Evolutionary conservation across 192 early-diverging fungal species (phyloP), one percentile per base, ranked within the genome.

Genomic region (Thamnidium elegans): DNA sequence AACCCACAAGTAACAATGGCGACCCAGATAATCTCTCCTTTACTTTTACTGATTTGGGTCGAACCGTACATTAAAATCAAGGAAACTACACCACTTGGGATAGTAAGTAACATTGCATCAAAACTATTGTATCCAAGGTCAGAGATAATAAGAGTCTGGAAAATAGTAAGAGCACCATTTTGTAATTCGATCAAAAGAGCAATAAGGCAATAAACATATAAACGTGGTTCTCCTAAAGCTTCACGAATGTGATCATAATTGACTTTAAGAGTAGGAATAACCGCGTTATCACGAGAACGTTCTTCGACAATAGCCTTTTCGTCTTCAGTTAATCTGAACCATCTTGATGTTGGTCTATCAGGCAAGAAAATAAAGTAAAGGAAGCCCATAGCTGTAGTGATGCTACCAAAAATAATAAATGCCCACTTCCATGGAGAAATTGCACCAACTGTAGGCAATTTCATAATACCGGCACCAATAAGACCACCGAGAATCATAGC

Each of bases 251-350:
- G 71, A 36, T 43, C 23, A 26, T 17, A 26, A 1, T 66, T 61
- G 20, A 73, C 36, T 20, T 58, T n/a, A 7, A 45, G 15, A 1
- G 50, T 52, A 30, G 42, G 44, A n/a, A 67, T 55, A 19, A 73
- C 62, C 3, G 61, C 65, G 44, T 67, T 73, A 42, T 73, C 71
- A 20, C 52, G 60, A 21, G 39, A 44, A 17, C 71, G 71, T 26
- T 55, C 61, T 45, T 73, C 66, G 1, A 73, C 50, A 5, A 73
- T 67, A n/a, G 55, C 23, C 23, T 67, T 66, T 51, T 73, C 61
- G 17, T 34, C 65, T 36, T 66, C 71, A 44, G 32, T 64, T 8
- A 67, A 43, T 7, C 48, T 23, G 4, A 55, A 55, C 47, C 32
- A 55, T 23, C 44, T 21, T 3, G 65, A 67, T 2, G 46, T 45